Conservation (phyloP, 805 yeast species). For the Metschnikowia vanudenii region DNA sequence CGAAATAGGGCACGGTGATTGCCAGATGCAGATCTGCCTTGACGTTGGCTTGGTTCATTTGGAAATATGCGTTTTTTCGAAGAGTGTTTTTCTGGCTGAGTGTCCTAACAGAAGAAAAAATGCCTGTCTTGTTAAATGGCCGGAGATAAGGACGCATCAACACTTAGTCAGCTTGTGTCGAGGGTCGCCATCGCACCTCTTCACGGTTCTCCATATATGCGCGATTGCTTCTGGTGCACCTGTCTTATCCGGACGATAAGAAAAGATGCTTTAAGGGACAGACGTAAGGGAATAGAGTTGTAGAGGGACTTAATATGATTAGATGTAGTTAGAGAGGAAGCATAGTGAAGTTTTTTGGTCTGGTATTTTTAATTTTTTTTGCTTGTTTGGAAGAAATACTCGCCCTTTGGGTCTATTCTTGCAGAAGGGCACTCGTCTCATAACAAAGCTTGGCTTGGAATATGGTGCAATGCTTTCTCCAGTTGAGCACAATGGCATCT, state of each 20-base stretch:
- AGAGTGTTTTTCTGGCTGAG: background rate
- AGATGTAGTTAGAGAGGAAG: too few relatives aligned
- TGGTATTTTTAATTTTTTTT: too few relatives aligned
- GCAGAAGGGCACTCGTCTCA: too few relatives aligned
- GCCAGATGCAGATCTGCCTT: conserved; percentile 1
- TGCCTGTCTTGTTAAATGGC: background rate
- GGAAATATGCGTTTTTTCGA: conserved; percentile 3
- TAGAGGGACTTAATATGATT: too few relatives aligned
- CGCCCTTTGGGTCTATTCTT: too few relatives aligned
- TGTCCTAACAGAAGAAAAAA: background rate
- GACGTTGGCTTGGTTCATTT: conserved; percentile 12
- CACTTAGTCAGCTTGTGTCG: background rate
- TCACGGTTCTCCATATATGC: background rate
- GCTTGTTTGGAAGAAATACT: too few relatives aligned
- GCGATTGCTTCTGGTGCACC: conserved; percentile 1
- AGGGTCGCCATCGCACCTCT: background rate
- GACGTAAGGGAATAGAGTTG: background rate
- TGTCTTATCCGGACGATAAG: background rate
- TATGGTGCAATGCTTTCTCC: too few relatives aligned
- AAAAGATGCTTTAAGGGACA: too few relatives aligned
- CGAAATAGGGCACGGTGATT: conserved; percentile 33
- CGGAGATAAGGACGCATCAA: background rate
- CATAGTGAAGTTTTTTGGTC: too few relatives aligned
- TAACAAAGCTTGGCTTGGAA: too few relatives aligned
- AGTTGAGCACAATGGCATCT: too few relatives aligned